Evolutionary conservation across 2,329 filamentous ascomycete genomes (phyloP), one percentile per base, ranked within the genome.

Genomic region (Epicoccum sorghinum): DNA sequence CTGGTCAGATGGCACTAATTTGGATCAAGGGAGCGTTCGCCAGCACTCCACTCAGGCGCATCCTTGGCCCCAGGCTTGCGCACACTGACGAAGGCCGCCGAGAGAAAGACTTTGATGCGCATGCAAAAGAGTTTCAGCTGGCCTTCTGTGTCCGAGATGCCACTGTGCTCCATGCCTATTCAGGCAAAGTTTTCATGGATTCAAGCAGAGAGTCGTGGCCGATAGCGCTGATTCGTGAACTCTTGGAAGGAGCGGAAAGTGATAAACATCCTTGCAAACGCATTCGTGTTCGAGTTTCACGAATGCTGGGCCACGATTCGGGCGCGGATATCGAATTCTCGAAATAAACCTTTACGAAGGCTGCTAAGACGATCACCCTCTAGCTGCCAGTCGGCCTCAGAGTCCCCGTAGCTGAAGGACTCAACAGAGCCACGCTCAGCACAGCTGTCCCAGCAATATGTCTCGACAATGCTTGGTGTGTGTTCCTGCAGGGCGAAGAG

Each of bases 141-240:
- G 49, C 30, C 32, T 47, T 36, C 29, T 44, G 52, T 49, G 40
- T 45, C 18, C 50, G 41, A 39, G 41, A 53, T 47, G 52, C 50
- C 52, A 55, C 55, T 60, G 38, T 54, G 47, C 38, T 49, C 52
- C 44, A 57, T 57, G 32, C 57, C 58, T 27, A 39, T 49, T 25
- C 12, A 12, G 47, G 53, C 40, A 57, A 58, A 47, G 53, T 44
- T 46, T 33, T 37, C 36, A 52, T 43, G 48, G 45, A 57, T 30
- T 36, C 57, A 49, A 40, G 47, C 45, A 49, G 38, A 55, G 49
- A 39, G 52, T 61, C 46, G 43, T 45, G 52, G 10, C 56, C 60
- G 58, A 42, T 57, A 52, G 54, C 42, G 50, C 50, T 64, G 64
- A 67, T 68, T 66, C 60, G 64, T 61, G 52, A 64, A 37, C 45